phyloP scores from a whole-genome alignment of 2,329 filamentous ascomycete species.

The Blastomyces emzantsi region DNA sequence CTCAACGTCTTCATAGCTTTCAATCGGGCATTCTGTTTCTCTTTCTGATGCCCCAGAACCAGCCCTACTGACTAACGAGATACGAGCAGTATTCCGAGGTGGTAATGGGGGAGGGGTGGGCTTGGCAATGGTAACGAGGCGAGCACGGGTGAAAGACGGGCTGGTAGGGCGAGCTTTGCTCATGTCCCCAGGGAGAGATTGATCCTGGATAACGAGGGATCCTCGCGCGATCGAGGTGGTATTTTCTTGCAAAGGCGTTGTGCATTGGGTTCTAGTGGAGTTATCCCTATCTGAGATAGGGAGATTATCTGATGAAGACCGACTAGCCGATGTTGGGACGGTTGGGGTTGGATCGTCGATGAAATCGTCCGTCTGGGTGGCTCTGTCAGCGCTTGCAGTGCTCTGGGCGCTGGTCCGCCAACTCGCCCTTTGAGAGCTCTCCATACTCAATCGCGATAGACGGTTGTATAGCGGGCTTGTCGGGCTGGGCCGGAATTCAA shows the following conservation, averaged over 20 bases:
- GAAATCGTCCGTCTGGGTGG: slow-evolving; percentile 57
- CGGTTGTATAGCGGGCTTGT: slow-evolving; percentile 59
- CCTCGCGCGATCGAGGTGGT: neutral
- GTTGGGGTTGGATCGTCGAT: slow-evolving; percentile 3
- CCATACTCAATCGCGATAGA: slow-evolving; percentile 53
- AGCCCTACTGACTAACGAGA: neutral
- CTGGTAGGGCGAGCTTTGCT: slow-evolving; percentile 51
- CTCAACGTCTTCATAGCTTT: slow-evolving; percentile 24
- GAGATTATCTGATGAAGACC: slow-evolving; percentile 7
- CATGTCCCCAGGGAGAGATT: slow-evolving; percentile 42
- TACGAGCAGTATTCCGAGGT: slow-evolving; percentile 37
- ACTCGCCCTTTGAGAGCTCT: slow-evolving; percentile 54
- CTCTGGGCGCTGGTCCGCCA: slow-evolving; percentile 60
- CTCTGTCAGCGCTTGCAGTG: slow-evolving; percentile 51
- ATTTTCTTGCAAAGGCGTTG: neutral
- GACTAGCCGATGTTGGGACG: slow-evolving; percentile 10
- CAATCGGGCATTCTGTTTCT: slow-evolving; percentile 1
- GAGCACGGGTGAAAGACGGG: slow-evolving; percentile 63
- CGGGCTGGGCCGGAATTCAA: slow-evolving; percentile 70
- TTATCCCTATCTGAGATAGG: neutral
- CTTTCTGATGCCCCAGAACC: neutral
- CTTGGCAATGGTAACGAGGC: slow-evolving; percentile 77
- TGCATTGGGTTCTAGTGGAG: neutral
- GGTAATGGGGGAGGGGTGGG: slow-evolving; percentile 61
- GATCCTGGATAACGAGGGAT: slow-evolving; percentile 22